These are phyloP conservation scores for Tetragonia tetragonoides DNA, from an alignment of 148 eudicot species.

Conservation along the genomic window DNA sequence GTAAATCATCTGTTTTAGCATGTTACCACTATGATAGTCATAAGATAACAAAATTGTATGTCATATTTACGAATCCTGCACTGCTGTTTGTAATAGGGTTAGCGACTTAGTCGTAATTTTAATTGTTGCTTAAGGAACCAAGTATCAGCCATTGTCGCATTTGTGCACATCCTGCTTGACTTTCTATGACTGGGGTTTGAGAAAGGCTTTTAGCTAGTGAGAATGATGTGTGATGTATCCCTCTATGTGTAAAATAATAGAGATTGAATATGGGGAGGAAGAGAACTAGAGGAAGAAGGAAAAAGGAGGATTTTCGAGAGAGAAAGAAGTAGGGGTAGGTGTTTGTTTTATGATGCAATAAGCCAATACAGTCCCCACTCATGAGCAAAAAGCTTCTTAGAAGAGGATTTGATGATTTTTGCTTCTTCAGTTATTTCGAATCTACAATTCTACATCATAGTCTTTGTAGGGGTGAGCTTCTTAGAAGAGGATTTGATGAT, in stretches of 20 bases:
- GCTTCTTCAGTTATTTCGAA: too few species aligned
- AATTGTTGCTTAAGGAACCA: neutral
- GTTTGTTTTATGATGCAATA: neutral
- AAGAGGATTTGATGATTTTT: too few species aligned
- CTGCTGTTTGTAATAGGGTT: neutral
- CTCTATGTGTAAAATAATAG: neutral
- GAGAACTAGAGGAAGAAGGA: neutral
- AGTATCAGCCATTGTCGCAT: neutral
- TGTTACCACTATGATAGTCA: neutral
- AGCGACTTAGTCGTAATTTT: neutral
- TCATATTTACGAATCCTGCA: neutral
- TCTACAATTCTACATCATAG: neutral
- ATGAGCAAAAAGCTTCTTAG: neutral
- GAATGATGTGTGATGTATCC: neutral
- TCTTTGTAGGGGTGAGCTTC: neutral
- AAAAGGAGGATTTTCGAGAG: neutral
- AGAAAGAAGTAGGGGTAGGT: neutral
- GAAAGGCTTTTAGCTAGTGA: neutral
- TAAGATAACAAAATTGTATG: neutral
- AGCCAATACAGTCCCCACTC: neutral
- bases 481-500: neutral
- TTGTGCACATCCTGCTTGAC: neutral
- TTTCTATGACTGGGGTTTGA: neutral
- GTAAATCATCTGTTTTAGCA: neutral
- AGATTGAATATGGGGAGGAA: neutral